Base-by-base conservation (phyloP, 345 rosid species). In the Orychophragmus violaceus region DNA sequence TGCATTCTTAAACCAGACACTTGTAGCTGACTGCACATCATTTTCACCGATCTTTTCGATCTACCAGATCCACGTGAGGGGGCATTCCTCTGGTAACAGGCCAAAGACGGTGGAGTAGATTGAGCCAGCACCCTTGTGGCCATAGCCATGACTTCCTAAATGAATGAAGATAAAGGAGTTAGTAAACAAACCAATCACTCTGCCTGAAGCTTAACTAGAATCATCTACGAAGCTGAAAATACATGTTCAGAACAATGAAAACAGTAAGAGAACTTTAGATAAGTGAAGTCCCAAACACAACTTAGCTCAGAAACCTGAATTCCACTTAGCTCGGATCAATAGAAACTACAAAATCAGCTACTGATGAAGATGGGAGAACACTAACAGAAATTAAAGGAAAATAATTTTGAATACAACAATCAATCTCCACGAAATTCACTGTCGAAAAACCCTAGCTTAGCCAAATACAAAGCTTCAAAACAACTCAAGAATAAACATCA, bases 61-160 rank as follows among this genome's bases (percentile, higher is more conserved):
- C 75, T 83, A 5, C 78, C 82, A 51, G 91, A 76, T 51, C 84
- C 85, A 27, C 73, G 75, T 13, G 85, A 78, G 5, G 66, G 79
- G 22, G 69, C 79, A 69, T 77, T 74, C 76, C 81, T 77, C 74
- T 68, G 79, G 53, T 78, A 70, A 60, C 81, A 72, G 35, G 74
- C 86, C 54, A 81, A 44, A 10, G 88, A 79, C 23, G 90, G 87
- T 49, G 81, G 72, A 58, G 82, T 80, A 21, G 89, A 82, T 69
- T 90, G 96, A 74, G 83, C 86, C 53, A 90, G 78, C 74, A 89
- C 86, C 78, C 87, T 74, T 54, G 69, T 82, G 74, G 88, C 90
- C 98, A 93, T 93, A 29, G 75, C 78, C 78, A 74, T 68, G 54
- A 62, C 45, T 35, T 45, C 50, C 69, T 74, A 60, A 11, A 32